phyloP scores from a whole-genome alignment of 176 grass and related monocot genomes.

The Triticum turgidum region DNA sequence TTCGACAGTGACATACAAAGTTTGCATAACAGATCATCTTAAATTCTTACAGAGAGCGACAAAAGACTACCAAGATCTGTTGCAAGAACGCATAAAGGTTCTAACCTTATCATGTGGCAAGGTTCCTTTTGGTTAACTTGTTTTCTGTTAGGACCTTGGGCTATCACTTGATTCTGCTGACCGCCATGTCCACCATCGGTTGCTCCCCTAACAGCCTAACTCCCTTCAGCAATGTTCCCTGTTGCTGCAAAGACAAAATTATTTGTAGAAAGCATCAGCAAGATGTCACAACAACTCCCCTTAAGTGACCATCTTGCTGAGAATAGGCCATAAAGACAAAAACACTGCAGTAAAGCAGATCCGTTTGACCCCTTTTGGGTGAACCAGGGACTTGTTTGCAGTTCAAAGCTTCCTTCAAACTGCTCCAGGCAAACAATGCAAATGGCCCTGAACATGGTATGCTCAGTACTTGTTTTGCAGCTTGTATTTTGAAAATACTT shows the following conservation, averaged over 20 bases:
- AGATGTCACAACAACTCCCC: background rate
- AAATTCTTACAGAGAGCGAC: background rate
- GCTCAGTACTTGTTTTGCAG: background rate
- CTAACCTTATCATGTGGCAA: background rate
- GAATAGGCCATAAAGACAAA: background rate
- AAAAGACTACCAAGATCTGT: constrained; percentile 8
- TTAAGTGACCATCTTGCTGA: background rate
- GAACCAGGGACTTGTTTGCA: background rate
- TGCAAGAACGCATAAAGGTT: background rate
- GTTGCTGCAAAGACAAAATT: background rate
- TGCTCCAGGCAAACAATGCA: constrained; percentile 3
- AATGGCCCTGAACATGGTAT: constrained; percentile 1
- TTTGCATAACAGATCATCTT: background rate
- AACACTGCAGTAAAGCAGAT: background rate
- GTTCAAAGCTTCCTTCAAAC: background rate
- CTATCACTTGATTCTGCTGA: constrained; percentile 7
- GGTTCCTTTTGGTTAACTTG: background rate
- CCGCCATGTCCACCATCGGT: background rate
- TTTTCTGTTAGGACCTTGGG: background rate
- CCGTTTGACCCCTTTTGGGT: background rate
- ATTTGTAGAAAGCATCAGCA: background rate
- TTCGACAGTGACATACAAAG: background rate
- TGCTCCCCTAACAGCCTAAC: background rate
- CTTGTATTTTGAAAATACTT: background rate
- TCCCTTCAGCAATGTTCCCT: background rate